These are phyloP conservation scores for Candida peoriensis DNA, from an alignment of 805 yeast genomes.

Conservation along the genomic window DNA sequence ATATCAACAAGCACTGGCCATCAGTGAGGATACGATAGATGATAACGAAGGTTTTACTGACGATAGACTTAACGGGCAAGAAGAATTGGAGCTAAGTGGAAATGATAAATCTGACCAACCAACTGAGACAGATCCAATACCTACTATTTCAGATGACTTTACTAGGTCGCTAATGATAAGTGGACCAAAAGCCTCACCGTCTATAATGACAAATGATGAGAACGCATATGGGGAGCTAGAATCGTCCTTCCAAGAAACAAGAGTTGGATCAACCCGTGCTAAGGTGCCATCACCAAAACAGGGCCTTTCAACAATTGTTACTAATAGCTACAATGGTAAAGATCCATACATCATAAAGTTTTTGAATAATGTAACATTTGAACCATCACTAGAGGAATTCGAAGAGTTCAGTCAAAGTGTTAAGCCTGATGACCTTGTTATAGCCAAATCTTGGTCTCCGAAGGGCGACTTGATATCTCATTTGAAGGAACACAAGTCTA, in stretches of 20 bases:
- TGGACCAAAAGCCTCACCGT: constrained; percentile 34
- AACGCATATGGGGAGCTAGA: constrained; percentile 43
- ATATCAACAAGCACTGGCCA: constrained; percentile 14
- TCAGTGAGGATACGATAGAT: background rate
- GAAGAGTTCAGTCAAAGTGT: constrained; percentile 58
- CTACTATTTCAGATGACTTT: constrained; percentile 11
- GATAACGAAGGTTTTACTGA: constrained; percentile 4
- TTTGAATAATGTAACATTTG: constrained; percentile 47
- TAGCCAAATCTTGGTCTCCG: constrained; percentile 28
- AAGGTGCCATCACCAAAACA: constrained; percentile 5
- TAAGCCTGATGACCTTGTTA: constrained; percentile 2
- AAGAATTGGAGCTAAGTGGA: background rate
- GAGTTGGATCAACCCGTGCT: constrained; percentile 10
- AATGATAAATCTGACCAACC: constrained; percentile 1
- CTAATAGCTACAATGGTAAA: constrained; percentile 62
- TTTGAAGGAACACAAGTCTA: constrained; percentile 55
- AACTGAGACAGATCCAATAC: constrained; percentile 2
- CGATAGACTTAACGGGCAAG: constrained; percentile 5
- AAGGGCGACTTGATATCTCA: constrained; percentile 56
- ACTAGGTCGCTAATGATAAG: constrained; percentile 31
- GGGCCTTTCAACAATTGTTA: constrained; percentile 25
- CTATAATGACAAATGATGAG: constrained; percentile 33
- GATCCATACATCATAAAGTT: constrained; percentile 59
- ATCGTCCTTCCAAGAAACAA: constrained; percentile 16
- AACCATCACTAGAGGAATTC: constrained; percentile 55